Base-by-base conservation (phyloP, 495 filamentous ascomycete genomes). In the Penicillium alfredii region DNA sequence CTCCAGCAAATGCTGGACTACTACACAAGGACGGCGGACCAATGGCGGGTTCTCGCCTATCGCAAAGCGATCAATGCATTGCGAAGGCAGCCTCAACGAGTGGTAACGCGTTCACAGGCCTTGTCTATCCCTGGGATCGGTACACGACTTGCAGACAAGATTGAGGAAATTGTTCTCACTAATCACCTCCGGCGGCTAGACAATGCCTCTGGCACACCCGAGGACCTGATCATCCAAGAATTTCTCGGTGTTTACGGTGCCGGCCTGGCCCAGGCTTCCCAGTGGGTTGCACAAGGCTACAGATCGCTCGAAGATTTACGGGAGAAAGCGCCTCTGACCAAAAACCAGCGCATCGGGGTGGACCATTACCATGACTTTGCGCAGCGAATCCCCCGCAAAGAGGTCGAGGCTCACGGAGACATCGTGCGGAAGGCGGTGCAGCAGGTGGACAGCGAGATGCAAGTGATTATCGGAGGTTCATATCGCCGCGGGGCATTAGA, bases 101-200 rank as follows among this genome's bases (percentile, higher is more conserved):
- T 96, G 40, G 62, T 51, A 7, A 87, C 80, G 8, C 73, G 71
- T 30, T 66, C 78, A 18, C 74, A 94, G 60, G 92, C 92, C 1
- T 58, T 64, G 12, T 49, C 55, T 5, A 73, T 96, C 3, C 77
- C 81, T 1, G 74, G 75, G 36, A 82, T 98, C 44, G 92, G 92
- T 19, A 36, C 64, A 6, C 75, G 86, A 8, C 57, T 98, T 10
- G 92, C 92, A 0, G 68, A 72, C 25, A 96, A 96, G 50, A 95
- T 98, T 37, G 83, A 93, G 50, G 92, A 98, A 52, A 95, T 96
- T 30, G 87, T 76, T 4, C 55, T 61, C 35, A 96, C 90, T 0
- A 77, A 88, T 51, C 68, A 68, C 9, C 76, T 98, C 0, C 72
- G 77, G 12, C 78, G 83, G 23, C 69, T 96, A 2, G 85, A 94